These are phyloP conservation scores for Phycomyces nitens DNA, from an alignment of 192 early-diverging fungal species.

Conservation along the genomic window DNA sequence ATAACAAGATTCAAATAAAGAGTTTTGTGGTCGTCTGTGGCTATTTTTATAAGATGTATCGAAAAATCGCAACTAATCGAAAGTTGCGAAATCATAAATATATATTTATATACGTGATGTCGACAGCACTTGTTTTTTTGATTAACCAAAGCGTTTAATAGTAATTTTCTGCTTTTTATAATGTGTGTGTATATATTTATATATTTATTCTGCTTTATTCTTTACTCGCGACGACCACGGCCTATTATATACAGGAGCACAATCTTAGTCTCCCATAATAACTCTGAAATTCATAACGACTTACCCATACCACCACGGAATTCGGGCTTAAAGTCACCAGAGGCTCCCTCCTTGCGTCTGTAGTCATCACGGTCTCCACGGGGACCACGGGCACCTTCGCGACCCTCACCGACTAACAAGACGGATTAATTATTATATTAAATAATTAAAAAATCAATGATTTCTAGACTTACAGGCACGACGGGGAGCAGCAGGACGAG, in stretches of 20 bases:
- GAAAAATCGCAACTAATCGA: too few species aligned
- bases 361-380: conserved; percentile 85
- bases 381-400: conserved; percentile 45
- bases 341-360: conserved; percentile 86
- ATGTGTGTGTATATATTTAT: neutral
- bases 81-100: too few species aligned
- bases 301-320: conserved; percentile 76
- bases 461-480: too few species aligned
- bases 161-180: conserved; percentile 1
- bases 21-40: too few species aligned
- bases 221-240: conserved; percentile 39
- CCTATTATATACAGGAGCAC: conserved; percentile 47
- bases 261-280: neutral
- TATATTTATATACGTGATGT: too few species aligned
- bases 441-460: too few species aligned
- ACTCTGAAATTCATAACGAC: neutral
- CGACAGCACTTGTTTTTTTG: too few species aligned
- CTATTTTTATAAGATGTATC: too few species aligned
- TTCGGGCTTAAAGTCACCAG: conserved; percentile 93
- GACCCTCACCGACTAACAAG: conserved; percentile 68
- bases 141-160: too few species aligned
- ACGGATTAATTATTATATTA: too few species aligned
- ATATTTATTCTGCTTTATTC: neutral
- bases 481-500: conserved; percentile 62
- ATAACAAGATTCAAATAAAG: too few species aligned